These are phyloP conservation scores for Ascochyta pisi DNA, from an alignment of 2,329 filamentous ascomycete species.

Conservation along the genomic window DNA sequence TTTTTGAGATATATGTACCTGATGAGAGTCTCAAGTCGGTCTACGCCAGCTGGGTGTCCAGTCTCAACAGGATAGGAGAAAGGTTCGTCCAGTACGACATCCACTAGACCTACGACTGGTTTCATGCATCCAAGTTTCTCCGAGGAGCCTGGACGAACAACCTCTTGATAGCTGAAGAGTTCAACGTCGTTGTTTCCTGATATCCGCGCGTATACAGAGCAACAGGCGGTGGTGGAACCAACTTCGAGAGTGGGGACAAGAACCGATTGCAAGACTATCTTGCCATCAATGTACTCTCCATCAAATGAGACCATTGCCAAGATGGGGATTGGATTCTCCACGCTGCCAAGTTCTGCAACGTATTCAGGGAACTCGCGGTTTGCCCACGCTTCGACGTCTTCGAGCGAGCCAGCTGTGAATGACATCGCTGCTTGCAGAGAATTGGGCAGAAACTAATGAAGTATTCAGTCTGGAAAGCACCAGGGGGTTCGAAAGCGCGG, in stretches of 20 bases:
- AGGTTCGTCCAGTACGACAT: neutral
- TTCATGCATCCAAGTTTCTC: neutral
- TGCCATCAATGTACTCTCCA: neutral
- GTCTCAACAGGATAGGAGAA: neutral
- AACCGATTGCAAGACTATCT: neutral
- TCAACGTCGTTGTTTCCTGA: neutral
- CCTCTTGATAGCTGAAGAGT: neutral
- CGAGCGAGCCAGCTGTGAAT: neutral
- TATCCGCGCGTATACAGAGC: neutral
- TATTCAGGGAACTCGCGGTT: neutral
- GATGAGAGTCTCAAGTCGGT: constrained; percentile 5
- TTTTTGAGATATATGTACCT: neutral
- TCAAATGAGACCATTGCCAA: neutral
- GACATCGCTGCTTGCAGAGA: neutral
- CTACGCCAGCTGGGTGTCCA: neutral
- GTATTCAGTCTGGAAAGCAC: neutral
- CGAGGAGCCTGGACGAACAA: no score
- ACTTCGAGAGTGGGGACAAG: neutral
- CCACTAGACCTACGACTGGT: neutral
- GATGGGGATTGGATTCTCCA: neutral
- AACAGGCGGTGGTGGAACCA: neutral
- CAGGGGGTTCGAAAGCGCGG: neutral
- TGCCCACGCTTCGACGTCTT: constrained; percentile 9
- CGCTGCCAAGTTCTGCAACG: neutral
- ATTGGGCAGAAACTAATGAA: neutral